A percentile compares a stretch with the other conserved stretches of the same genome.
These are phyloP conservation scores for Chaetomium cochliodes DNA, from an alignment of 495 filamentous ascomycete genomes.

Conservation along the genomic window DNA sequence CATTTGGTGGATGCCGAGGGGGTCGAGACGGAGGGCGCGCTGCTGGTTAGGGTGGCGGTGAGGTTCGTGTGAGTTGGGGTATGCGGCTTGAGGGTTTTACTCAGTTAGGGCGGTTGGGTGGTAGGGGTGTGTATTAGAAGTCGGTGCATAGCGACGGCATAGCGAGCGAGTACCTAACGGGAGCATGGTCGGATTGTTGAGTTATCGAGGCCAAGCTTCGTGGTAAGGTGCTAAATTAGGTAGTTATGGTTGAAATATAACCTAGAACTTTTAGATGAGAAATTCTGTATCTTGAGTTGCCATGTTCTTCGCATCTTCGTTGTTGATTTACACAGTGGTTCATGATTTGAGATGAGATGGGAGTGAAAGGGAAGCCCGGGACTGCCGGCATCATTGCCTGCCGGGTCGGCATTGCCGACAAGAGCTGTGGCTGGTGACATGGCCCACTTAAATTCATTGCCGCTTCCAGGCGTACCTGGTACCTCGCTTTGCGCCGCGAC, in stretches of 20 bases:
- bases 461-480: slow-evolving; percentile 2
- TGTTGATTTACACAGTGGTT: not conserved
- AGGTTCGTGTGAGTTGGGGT: slow-evolving; percentile 33
- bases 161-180: too few species aligned
- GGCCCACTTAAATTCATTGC: slow-evolving; percentile 7
- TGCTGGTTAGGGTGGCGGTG: slow-evolving; percentile 70
- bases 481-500: not conserved
- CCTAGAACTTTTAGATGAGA: too few species aligned
- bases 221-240: too few species aligned
- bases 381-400: slow-evolving; percentile 16
- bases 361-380: not conserved
- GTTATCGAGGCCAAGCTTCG: too few species aligned
- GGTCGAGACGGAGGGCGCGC: slow-evolving; percentile 55
- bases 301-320: not conserved
- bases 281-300: too few species aligned
- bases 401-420: slow-evolving; percentile 13
- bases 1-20: slow-evolving; percentile 68
- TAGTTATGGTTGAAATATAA: too few species aligned
- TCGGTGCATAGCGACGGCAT: too few species aligned
- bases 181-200: too few species aligned
- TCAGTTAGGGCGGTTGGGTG: too few species aligned
- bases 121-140: too few species aligned
- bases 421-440: slow-evolving; percentile 9
- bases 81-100: not conserved
- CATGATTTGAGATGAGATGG: not conserved